These are phyloP conservation scores for Boletus pseudopeckii DNA, from an alignment of 768 basidiomycete species.

Conservation along the genomic window DNA sequence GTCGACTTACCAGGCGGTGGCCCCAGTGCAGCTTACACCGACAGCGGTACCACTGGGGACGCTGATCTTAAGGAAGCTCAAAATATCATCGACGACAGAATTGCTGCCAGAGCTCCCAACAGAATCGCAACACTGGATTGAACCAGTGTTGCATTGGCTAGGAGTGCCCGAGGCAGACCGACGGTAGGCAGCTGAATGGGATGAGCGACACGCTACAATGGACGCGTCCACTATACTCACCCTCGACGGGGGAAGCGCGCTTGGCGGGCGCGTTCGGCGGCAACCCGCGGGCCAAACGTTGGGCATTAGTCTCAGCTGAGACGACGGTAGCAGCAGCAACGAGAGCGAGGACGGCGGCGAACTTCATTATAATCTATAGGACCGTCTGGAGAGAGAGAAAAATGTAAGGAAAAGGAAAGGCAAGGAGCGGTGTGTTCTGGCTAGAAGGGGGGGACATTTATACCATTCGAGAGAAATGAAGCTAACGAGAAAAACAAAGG, in stretches of 20 bases:
- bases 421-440: neutral
- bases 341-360: constrained; percentile 34
- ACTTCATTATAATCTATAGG: constrained; percentile 24
- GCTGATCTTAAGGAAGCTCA: fast-evolving
- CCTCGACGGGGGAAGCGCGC: constrained; percentile 30
- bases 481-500: neutral
- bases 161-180: constrained; percentile 35
- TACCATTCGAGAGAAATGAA: constrained; percentile 1
- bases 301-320: constrained; percentile 49
- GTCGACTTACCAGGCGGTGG: constrained; percentile 17
- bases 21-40: constrained; percentile 34
- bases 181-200: constrained; percentile 34
- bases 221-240: constrained; percentile 24
- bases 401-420: neutral
- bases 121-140: constrained; percentile 18
- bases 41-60: neutral
- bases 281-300: constrained; percentile 53
- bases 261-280: constrained; percentile 43
- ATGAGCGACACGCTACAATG: neutral
- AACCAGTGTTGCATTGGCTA: constrained; percentile 17
- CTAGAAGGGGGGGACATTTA: constrained; percentile 7
- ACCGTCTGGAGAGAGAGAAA: neutral
- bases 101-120: neutral
- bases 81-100: neutral
- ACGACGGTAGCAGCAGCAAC: constrained; percentile 36